Evolutionary conservation across 768 basidiomycete species (phyloP).

Genomic region (Russula sp.): DNA sequence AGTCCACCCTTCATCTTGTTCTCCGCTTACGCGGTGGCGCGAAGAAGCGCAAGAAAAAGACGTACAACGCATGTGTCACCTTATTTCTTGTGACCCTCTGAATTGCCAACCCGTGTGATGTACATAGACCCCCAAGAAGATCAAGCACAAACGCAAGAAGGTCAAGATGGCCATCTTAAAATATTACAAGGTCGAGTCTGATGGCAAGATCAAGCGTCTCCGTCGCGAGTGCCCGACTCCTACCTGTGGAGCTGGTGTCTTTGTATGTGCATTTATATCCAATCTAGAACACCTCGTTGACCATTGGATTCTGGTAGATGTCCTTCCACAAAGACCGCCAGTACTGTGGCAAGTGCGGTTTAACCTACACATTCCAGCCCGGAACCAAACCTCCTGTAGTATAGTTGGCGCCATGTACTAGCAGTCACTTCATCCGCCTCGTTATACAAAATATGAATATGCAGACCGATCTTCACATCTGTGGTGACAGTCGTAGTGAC

Average conservation of each 20-base stretch:
- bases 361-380: constrained; percentile 80
- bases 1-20: constrained; percentile 96
- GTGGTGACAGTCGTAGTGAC: too few species aligned
- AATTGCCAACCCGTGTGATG: constrained; percentile 11
- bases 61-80: constrained; percentile 73
- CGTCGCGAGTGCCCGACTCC: constrained; percentile 88
- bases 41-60: constrained; percentile 99
- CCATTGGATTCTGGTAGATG: constrained; percentile 49
- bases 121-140: constrained; percentile 17
- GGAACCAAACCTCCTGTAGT: constrained; percentile 72
- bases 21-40: constrained; percentile 98
- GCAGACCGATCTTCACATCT: too few species aligned
- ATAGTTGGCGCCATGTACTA: constrained; percentile 30
- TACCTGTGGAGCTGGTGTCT: constrained; percentile 80
- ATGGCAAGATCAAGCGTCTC: constrained; percentile 99
- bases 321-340: constrained; percentile 98
- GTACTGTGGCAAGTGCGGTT: constrained; percentile 92
- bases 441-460: background rate
- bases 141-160: constrained; percentile 48
- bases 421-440: background rate
- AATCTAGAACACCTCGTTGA: background rate
- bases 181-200: constrained; percentile 91
- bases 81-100: background rate
- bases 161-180: constrained; percentile 99
- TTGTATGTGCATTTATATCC: constrained; percentile 41